Conservation (phyloP, 2,329 filamentous ascomycete genomes). For the Nothopassalora personata region DNA sequence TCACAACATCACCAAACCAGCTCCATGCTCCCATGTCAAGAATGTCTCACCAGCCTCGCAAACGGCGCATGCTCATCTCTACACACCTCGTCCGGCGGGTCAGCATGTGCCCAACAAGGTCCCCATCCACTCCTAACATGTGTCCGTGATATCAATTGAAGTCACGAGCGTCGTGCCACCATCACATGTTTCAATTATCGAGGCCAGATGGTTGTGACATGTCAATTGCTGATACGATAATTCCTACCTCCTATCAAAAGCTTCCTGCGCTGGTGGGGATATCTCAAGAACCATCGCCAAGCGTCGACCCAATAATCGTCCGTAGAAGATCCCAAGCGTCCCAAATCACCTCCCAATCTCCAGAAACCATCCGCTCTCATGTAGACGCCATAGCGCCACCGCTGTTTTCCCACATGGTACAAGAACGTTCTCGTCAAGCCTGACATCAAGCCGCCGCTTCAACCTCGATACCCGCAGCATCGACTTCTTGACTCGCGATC, state of each 20-base stretch:
- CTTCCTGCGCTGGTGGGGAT: not conserved
- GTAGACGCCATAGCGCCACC: not conserved
- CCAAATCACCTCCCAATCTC: not conserved
- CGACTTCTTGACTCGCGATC: slow-evolving; percentile 13
- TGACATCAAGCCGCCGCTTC: not conserved
- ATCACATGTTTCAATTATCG: too few species aligned
- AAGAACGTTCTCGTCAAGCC: not conserved
- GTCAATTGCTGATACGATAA: not conserved
- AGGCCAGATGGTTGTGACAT: not conserved
- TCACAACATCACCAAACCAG: not conserved
- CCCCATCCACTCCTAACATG: too few species aligned
- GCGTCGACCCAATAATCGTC: not conserved
- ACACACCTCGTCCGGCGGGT: too few species aligned
- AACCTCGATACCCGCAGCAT: not conserved
- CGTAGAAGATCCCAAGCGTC: not conserved
- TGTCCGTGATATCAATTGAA: too few species aligned
- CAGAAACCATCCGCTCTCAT: not conserved
- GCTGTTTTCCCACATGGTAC: not conserved
- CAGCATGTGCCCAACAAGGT: too few species aligned
- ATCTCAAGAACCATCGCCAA: not conserved
- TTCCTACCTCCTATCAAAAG: not conserved
- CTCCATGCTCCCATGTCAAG: not conserved
- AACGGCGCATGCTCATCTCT: too few species aligned
- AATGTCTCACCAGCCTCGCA: not conserved
- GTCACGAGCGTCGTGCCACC: too few species aligned